Percentiles rank a stretch among this genome's conserved stretches.
These are phyloP conservation scores for Sporothrix mexicana DNA, from an alignment of 2,329 filamentous ascomycete genomes.

Conservation along the genomic window DNA sequence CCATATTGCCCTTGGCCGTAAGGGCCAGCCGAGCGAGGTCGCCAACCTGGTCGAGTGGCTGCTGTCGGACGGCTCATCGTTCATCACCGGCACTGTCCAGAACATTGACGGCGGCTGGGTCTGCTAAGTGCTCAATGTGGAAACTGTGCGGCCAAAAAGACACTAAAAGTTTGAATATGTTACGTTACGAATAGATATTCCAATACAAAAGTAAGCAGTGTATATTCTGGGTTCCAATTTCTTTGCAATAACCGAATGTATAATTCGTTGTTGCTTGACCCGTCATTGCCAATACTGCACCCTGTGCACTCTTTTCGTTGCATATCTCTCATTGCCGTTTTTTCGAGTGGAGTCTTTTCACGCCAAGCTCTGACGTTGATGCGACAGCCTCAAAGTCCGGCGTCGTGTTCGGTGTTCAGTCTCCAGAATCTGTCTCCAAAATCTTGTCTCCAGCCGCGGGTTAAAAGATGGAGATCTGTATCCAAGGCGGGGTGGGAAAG, in stretches of 20 bases:
- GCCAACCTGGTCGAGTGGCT: conserved; percentile 54
- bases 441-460: conserved; percentile 7
- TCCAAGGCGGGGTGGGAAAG: not conserved
- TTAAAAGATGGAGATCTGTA: conserved; percentile 5
- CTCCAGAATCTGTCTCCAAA: not conserved
- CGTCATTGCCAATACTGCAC: too few relatives aligned
- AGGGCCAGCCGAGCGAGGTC: conserved; percentile 57
- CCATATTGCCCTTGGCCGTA: conserved; percentile 40
- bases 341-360: not conserved
- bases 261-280: too few relatives aligned
- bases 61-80: conserved; percentile 39
- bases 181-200: not conserved
- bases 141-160: not conserved
- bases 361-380: not conserved
- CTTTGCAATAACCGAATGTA: too few relatives aligned
- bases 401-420: too few relatives aligned
- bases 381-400: not conserved
- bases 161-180: not conserved
- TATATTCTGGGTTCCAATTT: too few relatives aligned
- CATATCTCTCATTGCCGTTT: too few relatives aligned
- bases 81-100: conserved; percentile 28
- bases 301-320: too few relatives aligned
- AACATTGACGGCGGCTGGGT: conserved; percentile 32
- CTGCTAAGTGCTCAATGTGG: conserved; percentile 20
- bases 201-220: too few relatives aligned